Percentiles rank a stretch among this genome's conserved stretches.
These are phyloP conservation scores for Flammula alnicola DNA, from an alignment of 1,284 basidiomycete genomes.

Conservation along the genomic window DNA sequence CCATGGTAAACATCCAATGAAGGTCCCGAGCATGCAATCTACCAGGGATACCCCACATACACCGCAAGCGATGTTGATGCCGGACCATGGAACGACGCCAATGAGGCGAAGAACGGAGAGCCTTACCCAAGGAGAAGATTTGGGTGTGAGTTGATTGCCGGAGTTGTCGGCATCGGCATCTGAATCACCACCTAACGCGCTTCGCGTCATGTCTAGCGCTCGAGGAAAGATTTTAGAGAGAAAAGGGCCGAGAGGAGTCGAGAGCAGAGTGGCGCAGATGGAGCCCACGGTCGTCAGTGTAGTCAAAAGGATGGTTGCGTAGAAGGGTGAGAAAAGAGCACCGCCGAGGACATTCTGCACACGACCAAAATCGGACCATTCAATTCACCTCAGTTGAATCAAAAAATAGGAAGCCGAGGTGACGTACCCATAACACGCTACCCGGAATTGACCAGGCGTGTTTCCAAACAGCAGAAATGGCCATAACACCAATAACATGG, in stretches of 20 bases:
- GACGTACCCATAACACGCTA: constrained; percentile 83
- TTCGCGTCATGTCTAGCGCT: constrained; percentile 80
- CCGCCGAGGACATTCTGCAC: constrained; percentile 87
- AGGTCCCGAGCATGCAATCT: constrained; percentile 81
- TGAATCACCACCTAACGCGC: constrained; percentile 61
- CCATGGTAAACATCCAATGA: constrained; percentile 83
- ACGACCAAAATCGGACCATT: constrained; percentile 24
- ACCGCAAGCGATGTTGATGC: constrained; percentile 92
- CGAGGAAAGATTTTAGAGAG: constrained; percentile 81
- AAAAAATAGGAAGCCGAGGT: constrained; percentile 20
- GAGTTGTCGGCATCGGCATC: constrained; percentile 32
- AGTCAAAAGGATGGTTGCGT: constrained; percentile 80
- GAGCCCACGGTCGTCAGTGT: constrained; percentile 87
- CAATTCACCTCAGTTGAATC: constrained; percentile 14
- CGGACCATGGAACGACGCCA: constrained; percentile 92
- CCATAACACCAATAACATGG: constrained; percentile 82
- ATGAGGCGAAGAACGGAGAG: constrained; percentile 84
- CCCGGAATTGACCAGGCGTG: constrained; percentile 95
- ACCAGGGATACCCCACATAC: constrained; percentile 79
- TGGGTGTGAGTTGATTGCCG: constrained; percentile 33
- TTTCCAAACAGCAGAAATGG: constrained; percentile 88
- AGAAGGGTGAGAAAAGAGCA: constrained; percentile 79
- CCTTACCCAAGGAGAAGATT: constrained; percentile 80
- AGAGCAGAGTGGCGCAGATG: constrained; percentile 75
- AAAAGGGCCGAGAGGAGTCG: constrained; percentile 84